phyloP scores from a whole-genome alignment of 2,329 filamentous ascomycete genomes.

The Colletotrichum echinochloae region DNA sequence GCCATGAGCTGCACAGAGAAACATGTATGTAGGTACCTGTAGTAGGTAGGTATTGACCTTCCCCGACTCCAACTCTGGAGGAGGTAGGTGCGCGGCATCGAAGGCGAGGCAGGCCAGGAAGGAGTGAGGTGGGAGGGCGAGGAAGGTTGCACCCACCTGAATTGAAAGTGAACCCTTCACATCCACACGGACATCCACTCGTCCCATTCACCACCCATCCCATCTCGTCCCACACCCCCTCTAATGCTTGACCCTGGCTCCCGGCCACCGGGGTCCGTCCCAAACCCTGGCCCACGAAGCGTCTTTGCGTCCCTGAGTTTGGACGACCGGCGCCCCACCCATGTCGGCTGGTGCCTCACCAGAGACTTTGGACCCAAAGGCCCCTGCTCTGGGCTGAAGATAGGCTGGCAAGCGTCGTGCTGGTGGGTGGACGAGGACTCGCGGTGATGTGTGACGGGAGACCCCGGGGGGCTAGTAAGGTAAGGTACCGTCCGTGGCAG shows the following conservation, averaged over 20 bases:
- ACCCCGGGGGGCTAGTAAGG: slow-evolving; percentile 3
- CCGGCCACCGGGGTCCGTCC: slow-evolving; percentile 19
- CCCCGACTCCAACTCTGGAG: too few relatives aligned
- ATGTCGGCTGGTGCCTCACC: slow-evolving; percentile 38
- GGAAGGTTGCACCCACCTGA: slow-evolving; percentile 40
- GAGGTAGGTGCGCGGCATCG: background rate
- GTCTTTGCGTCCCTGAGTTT: slow-evolving; percentile 39
- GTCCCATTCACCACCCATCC: slow-evolving; percentile 29
- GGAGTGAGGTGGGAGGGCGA: background rate
- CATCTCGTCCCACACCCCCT: slow-evolving; percentile 28
- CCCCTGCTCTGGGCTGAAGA: slow-evolving; percentile 42
- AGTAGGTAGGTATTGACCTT: too few relatives aligned
- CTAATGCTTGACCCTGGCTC: slow-evolving; percentile 13
- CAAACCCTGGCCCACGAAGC: slow-evolving; percentile 39
- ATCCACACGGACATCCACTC: slow-evolving; percentile 38
- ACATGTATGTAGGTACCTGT: too few relatives aligned
- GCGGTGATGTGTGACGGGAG: slow-evolving; percentile 23
- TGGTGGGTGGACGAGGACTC: slow-evolving; percentile 18
- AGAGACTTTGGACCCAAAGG: slow-evolving; percentile 26
- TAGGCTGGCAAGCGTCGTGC: slow-evolving; percentile 36
- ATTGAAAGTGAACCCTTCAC: slow-evolving; percentile 36
- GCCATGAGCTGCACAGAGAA: background rate
- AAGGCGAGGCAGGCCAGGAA: background rate
- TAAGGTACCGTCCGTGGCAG: slow-evolving; percentile 17
- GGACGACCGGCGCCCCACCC: slow-evolving; percentile 31